These are phyloP conservation scores for Cyathus olla DNA, from an alignment of 1,284 basidiomycete genomes.

Conservation along the genomic window DNA sequence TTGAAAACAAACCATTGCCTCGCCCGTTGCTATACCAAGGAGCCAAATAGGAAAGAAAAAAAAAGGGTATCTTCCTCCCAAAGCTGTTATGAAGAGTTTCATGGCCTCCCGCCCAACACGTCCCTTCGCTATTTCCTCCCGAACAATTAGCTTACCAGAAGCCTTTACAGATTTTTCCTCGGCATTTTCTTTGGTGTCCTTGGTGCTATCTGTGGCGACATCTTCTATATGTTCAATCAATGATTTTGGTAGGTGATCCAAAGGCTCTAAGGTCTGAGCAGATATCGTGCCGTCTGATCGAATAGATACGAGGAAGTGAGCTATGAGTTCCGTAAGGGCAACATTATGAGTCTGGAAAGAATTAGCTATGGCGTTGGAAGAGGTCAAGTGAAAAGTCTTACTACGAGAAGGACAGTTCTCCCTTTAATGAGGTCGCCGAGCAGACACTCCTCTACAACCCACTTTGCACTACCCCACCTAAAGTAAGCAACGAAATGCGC, in stretches of 20 bases:
- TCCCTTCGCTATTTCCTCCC: conserved; percentile 72
- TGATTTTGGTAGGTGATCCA: conserved; percentile 52
- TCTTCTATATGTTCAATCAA: conserved; percentile 51
- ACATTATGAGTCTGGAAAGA: conserved; percentile 75
- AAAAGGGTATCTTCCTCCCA: conserved; percentile 53
- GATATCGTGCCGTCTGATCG: conserved; percentile 60
- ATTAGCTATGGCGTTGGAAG: conserved; percentile 7
- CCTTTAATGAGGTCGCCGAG: conserved; percentile 74
- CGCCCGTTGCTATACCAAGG: conserved; percentile 35
- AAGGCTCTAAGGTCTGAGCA: conserved; percentile 56
- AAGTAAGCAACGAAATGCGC: neutral
- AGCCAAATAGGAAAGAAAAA: conserved; percentile 52
- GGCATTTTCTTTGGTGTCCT: conserved; percentile 44
- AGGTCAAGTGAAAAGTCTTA: conserved; percentile 45
- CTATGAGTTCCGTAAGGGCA: conserved; percentile 71
- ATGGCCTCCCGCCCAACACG: conserved; percentile 61
- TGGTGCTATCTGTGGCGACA: conserved; percentile 47
- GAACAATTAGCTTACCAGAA: conserved; percentile 63
- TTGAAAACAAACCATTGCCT: conserved; percentile 50
- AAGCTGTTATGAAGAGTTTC: conserved; percentile 47
- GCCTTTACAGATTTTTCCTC: conserved; percentile 30
- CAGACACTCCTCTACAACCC: conserved; percentile 84
- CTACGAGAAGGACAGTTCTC: conserved; percentile 81
- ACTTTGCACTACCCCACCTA: conserved; percentile 30
- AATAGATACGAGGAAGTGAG: conserved; percentile 72